Evolutionary conservation across 352 stramenopile genomes (phyloP).

Genomic region (Blastocystis sp.): DNA sequence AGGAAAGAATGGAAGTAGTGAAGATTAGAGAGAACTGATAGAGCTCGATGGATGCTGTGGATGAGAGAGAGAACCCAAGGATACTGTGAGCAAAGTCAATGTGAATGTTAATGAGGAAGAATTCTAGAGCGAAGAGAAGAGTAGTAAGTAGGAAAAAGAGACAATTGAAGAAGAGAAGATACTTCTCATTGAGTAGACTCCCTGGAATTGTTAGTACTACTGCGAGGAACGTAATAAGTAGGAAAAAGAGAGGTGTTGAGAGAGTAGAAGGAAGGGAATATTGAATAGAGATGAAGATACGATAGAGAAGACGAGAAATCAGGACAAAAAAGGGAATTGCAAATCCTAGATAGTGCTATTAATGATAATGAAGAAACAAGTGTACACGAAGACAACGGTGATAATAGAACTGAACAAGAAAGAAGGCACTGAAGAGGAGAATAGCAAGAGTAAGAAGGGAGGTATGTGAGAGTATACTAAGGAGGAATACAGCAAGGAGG

Average conservation of each 20-base stretch:
- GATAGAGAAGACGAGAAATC: neutral
- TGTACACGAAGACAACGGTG: neutral
- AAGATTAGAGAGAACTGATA: conserved; percentile 56
- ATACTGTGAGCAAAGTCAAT: conserved; percentile 23
- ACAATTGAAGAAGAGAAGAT: conserved; percentile 11
- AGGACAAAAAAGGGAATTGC: neutral
- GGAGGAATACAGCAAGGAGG: neutral
- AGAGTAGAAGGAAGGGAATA: neutral
- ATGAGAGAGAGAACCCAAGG: neutral
- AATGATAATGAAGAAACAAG: neutral
- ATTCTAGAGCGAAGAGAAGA: conserved; percentile 19
- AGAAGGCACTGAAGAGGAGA: neutral
- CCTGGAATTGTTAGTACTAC: neutral
- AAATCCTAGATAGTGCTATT: conserved; percentile 25
- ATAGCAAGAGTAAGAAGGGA: neutral
- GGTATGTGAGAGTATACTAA: neutral
- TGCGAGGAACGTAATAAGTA: conserved; percentile 2
- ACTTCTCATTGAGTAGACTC: neutral
- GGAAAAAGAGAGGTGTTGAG: neutral
- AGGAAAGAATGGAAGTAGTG: conserved; percentile 9
- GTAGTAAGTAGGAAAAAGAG: neutral
- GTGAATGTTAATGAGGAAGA: conserved; percentile 61
- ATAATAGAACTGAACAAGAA: conserved; percentile 26
- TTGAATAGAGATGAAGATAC: neutral
- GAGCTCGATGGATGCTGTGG: conserved; percentile 33